A percentile compares a stretch with the other conserved stretches of the same genome.
These are phyloP conservation scores for Exutisphaerella laricina DNA, from an alignment of 2,329 filamentous ascomycete genomes.

Conservation along the genomic window DNA sequence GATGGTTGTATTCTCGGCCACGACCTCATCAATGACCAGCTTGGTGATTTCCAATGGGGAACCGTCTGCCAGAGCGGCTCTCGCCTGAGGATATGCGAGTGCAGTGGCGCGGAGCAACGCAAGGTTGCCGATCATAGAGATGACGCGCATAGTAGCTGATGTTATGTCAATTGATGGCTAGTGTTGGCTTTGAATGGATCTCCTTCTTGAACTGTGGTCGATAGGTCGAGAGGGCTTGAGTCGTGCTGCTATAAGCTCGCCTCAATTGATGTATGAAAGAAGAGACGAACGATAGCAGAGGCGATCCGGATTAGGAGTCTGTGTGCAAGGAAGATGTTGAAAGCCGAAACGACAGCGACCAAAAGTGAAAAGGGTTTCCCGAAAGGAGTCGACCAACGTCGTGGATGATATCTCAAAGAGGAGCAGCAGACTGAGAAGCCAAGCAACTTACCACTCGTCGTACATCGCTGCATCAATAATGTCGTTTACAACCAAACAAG, in stretches of 20 bases:
- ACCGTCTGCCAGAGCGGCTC: slow-evolving; percentile 12
- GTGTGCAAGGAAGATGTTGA: slow-evolving; percentile 8
- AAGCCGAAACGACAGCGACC: slow-evolving; percentile 2
- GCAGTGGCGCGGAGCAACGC: slow-evolving; percentile 4
- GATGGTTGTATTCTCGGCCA: slow-evolving; percentile 22
- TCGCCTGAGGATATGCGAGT: neutral
- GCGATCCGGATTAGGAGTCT: no score
- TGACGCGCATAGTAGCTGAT: slow-evolving; percentile 1
- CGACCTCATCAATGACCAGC: slow-evolving; percentile 15
- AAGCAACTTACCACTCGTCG: no score
- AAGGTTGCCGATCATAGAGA: slow-evolving; percentile 3
- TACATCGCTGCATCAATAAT: neutral
- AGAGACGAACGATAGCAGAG: neutral
- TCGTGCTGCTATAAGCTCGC: neutral
- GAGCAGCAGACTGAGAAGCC: no score
- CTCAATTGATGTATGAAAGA: neutral
- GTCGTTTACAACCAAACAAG: slow-evolving; percentile 6
- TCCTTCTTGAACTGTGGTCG: neutral
- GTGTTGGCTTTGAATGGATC: neutral
- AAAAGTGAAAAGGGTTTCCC: no score
- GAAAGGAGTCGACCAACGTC: no score
- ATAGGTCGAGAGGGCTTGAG: slow-evolving; percentile 1
- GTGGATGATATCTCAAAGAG: neutral
- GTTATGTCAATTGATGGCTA: neutral
- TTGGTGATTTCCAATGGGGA: slow-evolving; percentile 20